Base-by-base conservation (phyloP, 2,329 filamentous ascomycete genomes). In the Sordariomycetes sp. region DNA sequence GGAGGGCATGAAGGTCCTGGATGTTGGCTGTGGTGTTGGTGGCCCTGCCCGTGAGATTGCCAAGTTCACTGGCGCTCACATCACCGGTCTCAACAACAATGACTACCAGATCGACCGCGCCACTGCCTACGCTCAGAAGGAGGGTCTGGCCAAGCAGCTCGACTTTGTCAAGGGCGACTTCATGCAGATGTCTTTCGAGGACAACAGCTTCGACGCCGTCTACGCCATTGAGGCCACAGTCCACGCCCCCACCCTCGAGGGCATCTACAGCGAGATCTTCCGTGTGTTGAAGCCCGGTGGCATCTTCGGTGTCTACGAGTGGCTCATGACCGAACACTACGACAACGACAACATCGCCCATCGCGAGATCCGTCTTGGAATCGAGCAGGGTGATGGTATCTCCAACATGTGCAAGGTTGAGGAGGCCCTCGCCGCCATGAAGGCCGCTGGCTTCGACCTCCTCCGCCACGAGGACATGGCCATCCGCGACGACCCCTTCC, bases 191-290 rank as follows among this genome's bases (percentile, higher is more conserved):
- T 79, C 79, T 16, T 96, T 96, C 68, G 80, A 84, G 30, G 84
- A 92, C 53, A 86, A 93, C 70, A 76, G 70, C 15, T 96, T 96
- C 60, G 92, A 96, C 49, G 87, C 86, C 37, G 86, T 95, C 34
- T 96, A 96, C 55, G 90, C 88, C 35, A 96, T 98, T 47, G 92
- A 98, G 64, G 92, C 92, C 4, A 98, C 92, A 4, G 85, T 93
- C 33, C 92, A 98, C 58, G 92, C 92, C 1, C 92, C 90, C 27
- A 82, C 79, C 29, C 77, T 96, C 7, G 83, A 87, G 51, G 88
- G 86, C 39, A 87, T 95, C 45, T 98, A 98, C 68, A 81, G 77
- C 55, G 82, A 96, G 61, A 96, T 96, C 52, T 88, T 82, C 75
- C 84, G 86, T 31, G 88, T 95, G 16, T 72, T 98, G 43, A 98